Conservation (phyloP, 2,329 filamentous ascomycete species). For the Penicillium sp. region DNA sequence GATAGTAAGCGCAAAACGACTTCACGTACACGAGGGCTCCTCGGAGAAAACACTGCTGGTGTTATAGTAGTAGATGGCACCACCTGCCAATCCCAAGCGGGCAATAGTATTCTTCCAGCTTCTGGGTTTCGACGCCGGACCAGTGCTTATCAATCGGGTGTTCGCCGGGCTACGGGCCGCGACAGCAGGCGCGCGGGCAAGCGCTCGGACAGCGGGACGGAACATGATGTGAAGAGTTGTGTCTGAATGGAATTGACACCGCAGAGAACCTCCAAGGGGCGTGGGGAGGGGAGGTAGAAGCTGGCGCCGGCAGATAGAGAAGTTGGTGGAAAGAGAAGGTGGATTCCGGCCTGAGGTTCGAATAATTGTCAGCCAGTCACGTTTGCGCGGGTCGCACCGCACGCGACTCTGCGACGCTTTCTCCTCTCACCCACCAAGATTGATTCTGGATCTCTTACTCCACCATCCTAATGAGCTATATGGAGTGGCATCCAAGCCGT, state of each 20-base stretch:
- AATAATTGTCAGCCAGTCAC: slow-evolving; percentile 19
- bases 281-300: slow-evolving; percentile 9
- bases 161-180: slow-evolving; percentile 31
- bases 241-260: slow-evolving; percentile 11
- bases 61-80: slow-evolving; percentile 89
- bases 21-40: slow-evolving; percentile 67
- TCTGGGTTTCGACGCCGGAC: slow-evolving; percentile 63
- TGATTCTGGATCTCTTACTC: neutral
- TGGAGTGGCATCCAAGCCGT: slow-evolving; percentile 44
- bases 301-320: slow-evolving; percentile 19
- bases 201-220: slow-evolving; percentile 49
- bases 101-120: slow-evolving; percentile 77
- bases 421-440: neutral
- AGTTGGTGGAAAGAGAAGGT: slow-evolving; percentile 26
- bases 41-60: slow-evolving; percentile 86
- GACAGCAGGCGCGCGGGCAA: slow-evolving; percentile 41
- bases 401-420: slow-evolving; percentile 9
- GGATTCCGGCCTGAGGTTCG: slow-evolving; percentile 26
- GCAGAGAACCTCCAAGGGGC: slow-evolving; percentile 12
- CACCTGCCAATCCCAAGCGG: slow-evolving; percentile 74
- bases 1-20: slow-evolving; percentile 13
- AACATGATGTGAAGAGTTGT: slow-evolving; percentile 47
- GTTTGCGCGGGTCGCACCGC: slow-evolving; percentile 16
- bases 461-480: slow-evolving; percentile 13
- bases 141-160: slow-evolving; percentile 58